Base-by-base conservation (phyloP, 768 basidiomycete genomes). In the Boletus sp. region DNA sequence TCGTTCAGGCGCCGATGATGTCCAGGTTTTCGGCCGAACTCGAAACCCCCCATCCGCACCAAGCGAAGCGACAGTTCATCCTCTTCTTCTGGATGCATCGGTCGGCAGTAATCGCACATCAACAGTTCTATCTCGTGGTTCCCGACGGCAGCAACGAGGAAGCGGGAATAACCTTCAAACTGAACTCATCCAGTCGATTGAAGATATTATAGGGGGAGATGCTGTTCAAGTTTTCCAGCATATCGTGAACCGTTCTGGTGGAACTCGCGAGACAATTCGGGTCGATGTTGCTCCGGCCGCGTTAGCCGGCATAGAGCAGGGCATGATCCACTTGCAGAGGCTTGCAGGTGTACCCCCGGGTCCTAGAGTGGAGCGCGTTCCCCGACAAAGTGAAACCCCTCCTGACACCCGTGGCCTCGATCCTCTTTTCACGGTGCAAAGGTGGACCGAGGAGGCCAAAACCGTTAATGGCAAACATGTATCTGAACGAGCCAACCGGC, bases 371-470 rank as follows among this genome's bases (percentile, higher is more conserved):
- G 90, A 90, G 62, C 75, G 84, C 50, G 62, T 71, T 15, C 68
- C 78, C 11, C 75, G 78, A 41, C 73, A 72, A 55, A 55, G 72
- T 7, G 82, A 84, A 56, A 78, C 73, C 38, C 83, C 83, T 35
- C 30, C 62, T 14, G 70, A 71, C 34, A 45, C 56, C 0, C 70
- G 61, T 39, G 84, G 84, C 42, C 85, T 93, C 46, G 85, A 89
- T 32, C 92, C 93, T 2, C 72, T 91, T 51, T 77, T 89, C 10
- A 96, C 94, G 1, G 66, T 86, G 30, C 89, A 92, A 63, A 82
- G 95, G 53, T 98, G 95, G 95, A 75, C 81, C 1, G 93, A 96
- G 66, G 94, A 96, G 69, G 84, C 83, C 56, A 90, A 88, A 64
- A 84, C 90, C 32, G 72, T 90, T 23, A 85, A 93, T 53, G 87